Evolutionary conservation across 2,329 filamentous ascomycete genomes (phyloP), one percentile per base, ranked within the genome.

Genomic region (Clathrospora elynae): DNA sequence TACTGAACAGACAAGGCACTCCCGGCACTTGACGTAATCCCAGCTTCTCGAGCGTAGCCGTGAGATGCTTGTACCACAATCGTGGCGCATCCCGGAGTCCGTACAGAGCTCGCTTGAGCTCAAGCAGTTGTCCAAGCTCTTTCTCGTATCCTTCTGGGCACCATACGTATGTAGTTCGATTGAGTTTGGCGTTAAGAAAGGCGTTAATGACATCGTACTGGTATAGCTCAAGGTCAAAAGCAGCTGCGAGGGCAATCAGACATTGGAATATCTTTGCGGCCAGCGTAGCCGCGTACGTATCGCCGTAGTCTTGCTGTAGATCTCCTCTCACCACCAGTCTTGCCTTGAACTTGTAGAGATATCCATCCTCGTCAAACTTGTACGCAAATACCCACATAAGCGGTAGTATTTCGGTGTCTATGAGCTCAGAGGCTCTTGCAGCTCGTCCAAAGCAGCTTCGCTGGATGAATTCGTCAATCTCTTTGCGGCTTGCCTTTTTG

Each of bases 161-260:
- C 5, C 46, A 8, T 19, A 36, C 41, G 33, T 46, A 57, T 17
- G 53, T 32, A n/a, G 26, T 19, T 22, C 48, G 9, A 25, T 53
- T 28, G 9, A 59, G 13, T 33, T 23, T 6, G 5, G 39, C 50
- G 30, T 61, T 61, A 9, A 51, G 12, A 35, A 62, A 63, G 10
- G 59, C 55, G 14, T 51, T 59, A 1, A 53, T 19, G 4, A 33
- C 47, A 34, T 63, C 42, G 39, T 44, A 52, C 37, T 63, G 45
- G 3, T 10, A 13, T 8, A 49, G 36, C 14, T 53, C 35, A 9
- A 62, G 37, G 26, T 55, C 36, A 28, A 55, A 59, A 7, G 35
- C 36, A 4, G 54, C 46, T 23, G 44, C 35, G n/a, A 63, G 46
- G 9, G 57, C 56, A 6, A 54, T 50, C 12, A 60, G 14, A 5